A percentile compares a stretch with the other conserved stretches of the same genome.
Conservation (phyloP, 352 stramenopile genomes). For the Saprolegnia parasitica region DNA sequence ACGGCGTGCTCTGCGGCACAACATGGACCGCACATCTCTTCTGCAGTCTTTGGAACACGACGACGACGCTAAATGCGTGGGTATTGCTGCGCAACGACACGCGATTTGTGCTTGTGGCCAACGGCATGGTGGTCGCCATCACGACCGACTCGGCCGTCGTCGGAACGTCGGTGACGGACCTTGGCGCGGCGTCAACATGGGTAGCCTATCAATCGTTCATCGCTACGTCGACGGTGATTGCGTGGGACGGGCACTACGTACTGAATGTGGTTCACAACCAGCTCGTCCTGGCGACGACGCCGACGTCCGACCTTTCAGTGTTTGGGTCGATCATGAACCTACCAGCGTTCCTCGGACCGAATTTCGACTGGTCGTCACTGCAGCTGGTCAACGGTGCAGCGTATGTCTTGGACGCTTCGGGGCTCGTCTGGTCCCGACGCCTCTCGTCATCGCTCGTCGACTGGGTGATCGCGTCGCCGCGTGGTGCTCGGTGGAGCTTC, state of each 20-base stretch:
- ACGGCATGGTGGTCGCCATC: background rate
- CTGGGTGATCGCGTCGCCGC: background rate
- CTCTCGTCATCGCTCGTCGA: background rate
- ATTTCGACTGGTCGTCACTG: background rate
- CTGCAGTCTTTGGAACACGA: background rate
- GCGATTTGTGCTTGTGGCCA: background rate
- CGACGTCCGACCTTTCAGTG: background rate
- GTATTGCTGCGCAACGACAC: background rate
- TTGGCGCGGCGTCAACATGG: background rate
- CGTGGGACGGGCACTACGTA: background rate
- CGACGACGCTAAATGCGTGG: background rate
- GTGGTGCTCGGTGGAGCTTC: background rate
- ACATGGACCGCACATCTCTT: background rate
- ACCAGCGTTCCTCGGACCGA: background rate
- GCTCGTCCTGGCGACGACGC: background rate
- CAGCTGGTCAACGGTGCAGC: background rate
- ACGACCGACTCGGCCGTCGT: background rate
- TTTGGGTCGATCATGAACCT: background rate
- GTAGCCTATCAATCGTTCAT: too few relatives aligned
- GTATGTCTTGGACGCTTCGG: slow-evolving; percentile 4
- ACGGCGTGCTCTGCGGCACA: background rate
- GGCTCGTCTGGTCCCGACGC: background rate
- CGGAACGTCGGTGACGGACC: background rate
- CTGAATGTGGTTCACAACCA: background rate
- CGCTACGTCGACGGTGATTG: background rate